Evolutionary conservation across 441 rosid species (phyloP).

Genomic region (Pelargonium australe): DNA sequence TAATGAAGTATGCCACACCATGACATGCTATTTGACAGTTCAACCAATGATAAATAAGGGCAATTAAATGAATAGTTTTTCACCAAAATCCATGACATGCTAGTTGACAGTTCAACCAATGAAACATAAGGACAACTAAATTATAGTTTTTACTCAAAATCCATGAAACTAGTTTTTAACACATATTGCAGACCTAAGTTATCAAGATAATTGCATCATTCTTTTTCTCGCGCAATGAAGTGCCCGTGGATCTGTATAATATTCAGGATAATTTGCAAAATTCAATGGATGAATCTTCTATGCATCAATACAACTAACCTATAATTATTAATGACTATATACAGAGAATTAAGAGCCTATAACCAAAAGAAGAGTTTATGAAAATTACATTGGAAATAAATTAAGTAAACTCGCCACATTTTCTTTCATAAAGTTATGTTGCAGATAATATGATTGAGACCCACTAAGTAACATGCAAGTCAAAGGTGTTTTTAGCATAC

Average conservation of each 20-base stretch:
- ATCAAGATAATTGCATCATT: neutral
- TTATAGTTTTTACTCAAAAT: neutral
- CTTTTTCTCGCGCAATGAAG: neutral
- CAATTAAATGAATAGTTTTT: neutral
- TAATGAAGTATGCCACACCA: neutral
- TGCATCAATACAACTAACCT: neutral
- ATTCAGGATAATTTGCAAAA: neutral
- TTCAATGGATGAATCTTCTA: neutral
- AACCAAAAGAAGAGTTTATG: neutral
- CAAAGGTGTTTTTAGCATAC: neutral
- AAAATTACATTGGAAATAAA: neutral
- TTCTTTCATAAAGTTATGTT: neutral
- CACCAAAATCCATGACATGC: neutral
- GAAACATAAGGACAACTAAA: neutral
- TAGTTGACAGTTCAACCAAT: neutral
- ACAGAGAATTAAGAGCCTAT: neutral
- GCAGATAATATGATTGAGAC: neutral
- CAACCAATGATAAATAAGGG: neutral
- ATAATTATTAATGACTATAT: neutral
- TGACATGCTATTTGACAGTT: neutral
- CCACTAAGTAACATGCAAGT: conserved; percentile 3
- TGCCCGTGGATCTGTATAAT: neutral
- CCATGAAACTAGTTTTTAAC: neutral
- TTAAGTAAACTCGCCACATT: neutral
- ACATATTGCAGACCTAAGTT: neutral